Evolutionary conservation across 1,284 basidiomycete species (phyloP), one percentile per base, ranked within the genome.

Genomic region (Ceratobasidium sp.): DNA sequence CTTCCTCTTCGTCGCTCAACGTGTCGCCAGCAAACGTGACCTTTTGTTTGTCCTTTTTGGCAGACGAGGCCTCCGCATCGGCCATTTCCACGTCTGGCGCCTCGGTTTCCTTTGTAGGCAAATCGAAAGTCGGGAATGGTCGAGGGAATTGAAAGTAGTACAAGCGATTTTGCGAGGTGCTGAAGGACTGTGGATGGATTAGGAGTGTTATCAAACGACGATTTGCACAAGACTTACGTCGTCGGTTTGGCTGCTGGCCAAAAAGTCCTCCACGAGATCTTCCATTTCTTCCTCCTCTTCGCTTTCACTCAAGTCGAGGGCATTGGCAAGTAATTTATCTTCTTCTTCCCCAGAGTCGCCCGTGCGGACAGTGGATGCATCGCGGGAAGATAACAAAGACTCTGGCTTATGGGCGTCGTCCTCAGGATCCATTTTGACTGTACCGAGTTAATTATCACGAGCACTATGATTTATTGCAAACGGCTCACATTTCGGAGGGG

Each of bases 91-190:
- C 69, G 49, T 65, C 64, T 60, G 75, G 68, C 3, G 58, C 17
- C 29, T 42, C 45, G n/a, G 34, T 17, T 40, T 29, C 49, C 15
- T 40, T 72, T 47, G 69, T 60, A 10, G 75, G 68, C 6, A 72
- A 70, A 42, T 82, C 73, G 78, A 96, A 96, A 15, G 81, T 83
- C 0, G 95, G 94, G 79, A 97, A 95, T 0, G 92, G 89, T n/a
- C 84, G 79, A 0, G 95, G 95, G 76, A 98, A 96, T 77, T 96
- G 95, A 81, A 97, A 96, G 73, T 95, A 89, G 76, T 93, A 96
- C 1, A 97, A 81, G 76, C 76, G 88, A 87, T 81, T 84, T 87
- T 53, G 67, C 79, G 77, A 32, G 79, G 34, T 31, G 8, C 31
- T 35, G 29, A 52, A 38, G n/a, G 53, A 17, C 42, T 68, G 22